These are phyloP conservation scores for Cordyceps javanica DNA, from an alignment of 2,329 filamentous ascomycete genomes.

Conservation along the genomic window DNA sequence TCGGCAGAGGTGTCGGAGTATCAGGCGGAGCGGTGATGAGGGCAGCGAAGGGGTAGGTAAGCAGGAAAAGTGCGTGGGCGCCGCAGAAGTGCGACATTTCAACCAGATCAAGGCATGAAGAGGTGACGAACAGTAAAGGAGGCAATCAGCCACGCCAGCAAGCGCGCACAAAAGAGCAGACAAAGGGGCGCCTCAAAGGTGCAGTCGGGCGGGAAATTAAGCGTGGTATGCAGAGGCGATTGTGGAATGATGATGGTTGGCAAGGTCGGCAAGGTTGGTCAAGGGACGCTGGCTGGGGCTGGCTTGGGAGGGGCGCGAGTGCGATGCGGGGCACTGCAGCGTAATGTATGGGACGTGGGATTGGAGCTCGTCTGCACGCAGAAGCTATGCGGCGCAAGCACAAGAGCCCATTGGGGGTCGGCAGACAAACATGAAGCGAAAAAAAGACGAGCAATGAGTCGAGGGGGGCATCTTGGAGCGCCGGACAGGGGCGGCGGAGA, in stretches of 20 bases:
- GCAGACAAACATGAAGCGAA: background rate
- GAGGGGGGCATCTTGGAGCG: background rate
- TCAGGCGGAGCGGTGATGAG: background rate
- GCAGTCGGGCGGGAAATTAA: background rate
- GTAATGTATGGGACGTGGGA: conserved; percentile 8
- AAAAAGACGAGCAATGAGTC: background rate
- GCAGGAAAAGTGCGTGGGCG: background rate
- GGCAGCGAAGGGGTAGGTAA: background rate
- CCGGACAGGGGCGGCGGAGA: background rate
- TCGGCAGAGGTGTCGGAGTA: background rate
- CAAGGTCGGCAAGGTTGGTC: background rate
- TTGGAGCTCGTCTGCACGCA: conserved; percentile 9
- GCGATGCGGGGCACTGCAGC: conserved; percentile 12
- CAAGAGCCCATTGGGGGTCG: conserved; percentile 2
- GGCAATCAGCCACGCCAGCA: background rate
- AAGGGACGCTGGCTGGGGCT: background rate
- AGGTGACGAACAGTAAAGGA: background rate
- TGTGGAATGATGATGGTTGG: conserved; percentile 13
- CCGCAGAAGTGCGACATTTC: background rate
- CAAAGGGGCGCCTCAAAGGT: background rate
- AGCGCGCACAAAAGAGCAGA: background rate
- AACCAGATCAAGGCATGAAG: background rate
- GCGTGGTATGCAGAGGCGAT: conserved; percentile 4
- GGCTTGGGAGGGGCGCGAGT: conserved; percentile 13
- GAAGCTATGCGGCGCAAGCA: conserved; percentile 3